Evolutionary conservation across 2,329 filamentous ascomycete genomes (phyloP).

Genomic region (Mycosphaerella sp.): DNA sequence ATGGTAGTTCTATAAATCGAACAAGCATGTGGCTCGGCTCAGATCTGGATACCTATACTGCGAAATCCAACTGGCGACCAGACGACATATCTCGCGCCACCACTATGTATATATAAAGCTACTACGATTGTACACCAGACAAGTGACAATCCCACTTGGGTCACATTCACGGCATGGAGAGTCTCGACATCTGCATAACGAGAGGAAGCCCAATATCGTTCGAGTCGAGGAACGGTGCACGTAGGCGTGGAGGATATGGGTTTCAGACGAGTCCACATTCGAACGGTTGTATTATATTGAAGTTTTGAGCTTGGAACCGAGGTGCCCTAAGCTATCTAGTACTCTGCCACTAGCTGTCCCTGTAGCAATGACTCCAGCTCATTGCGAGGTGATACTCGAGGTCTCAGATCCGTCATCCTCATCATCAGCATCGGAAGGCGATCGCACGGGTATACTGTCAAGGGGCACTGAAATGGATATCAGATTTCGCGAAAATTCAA

Average conservation of each 20-base stretch:
- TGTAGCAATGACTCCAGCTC: neutral
- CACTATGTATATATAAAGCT: too few relatives aligned
- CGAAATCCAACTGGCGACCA: constrained; percentile 13
- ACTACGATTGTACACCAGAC: constrained; percentile 62
- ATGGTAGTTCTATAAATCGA: constrained; percentile 51
- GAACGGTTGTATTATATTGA: neutral
- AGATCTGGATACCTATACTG: constrained; percentile 32
- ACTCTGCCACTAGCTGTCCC: neutral
- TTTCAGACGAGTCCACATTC: neutral
- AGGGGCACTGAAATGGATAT: neutral
- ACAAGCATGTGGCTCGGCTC: constrained; percentile 49
- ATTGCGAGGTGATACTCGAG: neutral
- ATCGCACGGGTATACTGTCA: constrained; percentile 1
- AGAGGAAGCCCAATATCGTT: constrained; percentile 1
- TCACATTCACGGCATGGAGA: neutral
- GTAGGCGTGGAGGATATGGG: constrained; percentile 6
- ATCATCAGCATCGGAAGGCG: constrained; percentile 19
- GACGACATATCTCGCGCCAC: constrained; percentile 25
- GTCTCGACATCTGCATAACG: constrained; percentile 1
- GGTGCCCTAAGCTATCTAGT: neutral
- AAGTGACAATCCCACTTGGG: neutral
- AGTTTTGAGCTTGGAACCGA: neutral
- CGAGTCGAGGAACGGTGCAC: constrained; percentile 15
- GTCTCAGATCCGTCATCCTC: constrained; percentile 9
- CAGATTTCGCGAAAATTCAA: neutral